A percentile compares a stretch with the other conserved stretches of the same genome.
Conservation (phyloP, 169 alveolate species). For the Plasmodium relictum region DNA sequence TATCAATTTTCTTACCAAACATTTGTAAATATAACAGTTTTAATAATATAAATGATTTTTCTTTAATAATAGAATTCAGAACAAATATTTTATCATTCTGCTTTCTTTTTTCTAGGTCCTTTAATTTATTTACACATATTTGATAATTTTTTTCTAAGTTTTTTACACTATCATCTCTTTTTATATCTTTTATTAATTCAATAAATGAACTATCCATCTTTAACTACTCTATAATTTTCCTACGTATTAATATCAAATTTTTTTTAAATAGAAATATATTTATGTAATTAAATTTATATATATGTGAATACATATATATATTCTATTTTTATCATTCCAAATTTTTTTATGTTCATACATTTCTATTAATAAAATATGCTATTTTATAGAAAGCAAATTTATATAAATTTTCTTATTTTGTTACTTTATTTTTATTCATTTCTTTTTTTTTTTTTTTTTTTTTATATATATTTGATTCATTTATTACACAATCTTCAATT, state of each 20-base stretch:
- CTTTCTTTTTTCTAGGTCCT: conserved; percentile 31
- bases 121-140: conserved; percentile 23
- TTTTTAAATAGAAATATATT: not conserved
- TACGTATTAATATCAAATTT: no score
- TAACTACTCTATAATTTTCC: no score
- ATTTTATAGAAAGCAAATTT: no score
- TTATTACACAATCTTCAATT: no score
- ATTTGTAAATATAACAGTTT: conserved; percentile 53
- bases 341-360: no score
- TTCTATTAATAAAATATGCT: no score
- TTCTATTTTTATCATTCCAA: no score
- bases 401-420: not conserved
- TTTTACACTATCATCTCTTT: conserved; percentile 44
- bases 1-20: conserved; percentile 64
- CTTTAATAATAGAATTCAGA: conserved; percentile 18
- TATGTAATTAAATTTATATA: not conserved
- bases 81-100: conserved; percentile 22
- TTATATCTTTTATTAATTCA: conserved; percentile 49
- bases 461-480: no score
- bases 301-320: no score
- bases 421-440: not conserved
- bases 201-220: conserved; percentile 50
- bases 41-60: conserved; percentile 25
- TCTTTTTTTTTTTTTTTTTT: no score
- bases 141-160: conserved; percentile 47